phyloP scores from a whole-genome alignment of 192 early-diverging fungal genomes.

The Coemansia javaensis region DNA sequence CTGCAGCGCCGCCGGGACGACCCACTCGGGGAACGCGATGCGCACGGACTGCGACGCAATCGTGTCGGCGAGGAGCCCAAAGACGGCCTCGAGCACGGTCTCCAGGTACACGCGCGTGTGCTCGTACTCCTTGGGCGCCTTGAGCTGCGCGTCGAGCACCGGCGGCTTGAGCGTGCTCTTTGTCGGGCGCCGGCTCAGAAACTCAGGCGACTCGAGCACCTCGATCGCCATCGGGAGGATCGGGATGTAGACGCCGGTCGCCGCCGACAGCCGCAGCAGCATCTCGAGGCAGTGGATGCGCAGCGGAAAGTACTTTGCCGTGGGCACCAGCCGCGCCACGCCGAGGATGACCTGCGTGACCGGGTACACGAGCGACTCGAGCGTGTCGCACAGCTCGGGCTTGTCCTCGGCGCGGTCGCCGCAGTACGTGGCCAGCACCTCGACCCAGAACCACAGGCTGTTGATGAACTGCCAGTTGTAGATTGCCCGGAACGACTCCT shows the following conservation, averaged over 20 bases:
- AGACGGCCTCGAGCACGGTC: conserved; percentile 76
- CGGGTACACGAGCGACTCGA: conserved; percentile 82
- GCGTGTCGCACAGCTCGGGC: conserved; percentile 43
- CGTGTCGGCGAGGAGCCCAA: conserved; percentile 68
- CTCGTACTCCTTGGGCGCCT: conserved; percentile 77
- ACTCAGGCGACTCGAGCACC: conserved; percentile 71
- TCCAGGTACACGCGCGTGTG: conserved; percentile 79
- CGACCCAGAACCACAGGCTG: conserved; percentile 85
- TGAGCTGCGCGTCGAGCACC: conserved; percentile 71
- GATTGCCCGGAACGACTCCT: conserved; percentile 83
- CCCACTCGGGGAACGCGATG: conserved; percentile 94
- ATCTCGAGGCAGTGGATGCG: conserved; percentile 79
- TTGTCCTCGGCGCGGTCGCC: conserved; percentile 52
- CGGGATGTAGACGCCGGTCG: conserved; percentile 72
- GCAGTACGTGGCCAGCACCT: conserved; percentile 71
- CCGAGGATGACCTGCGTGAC: conserved; percentile 76
- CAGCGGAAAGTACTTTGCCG: conserved; percentile 86
- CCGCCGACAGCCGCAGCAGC: conserved; percentile 65
- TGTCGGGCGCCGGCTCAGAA: conserved; percentile 61
- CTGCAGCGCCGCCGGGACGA: conserved; percentile 78
- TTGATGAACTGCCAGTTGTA: conserved; percentile 99
- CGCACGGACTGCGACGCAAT: conserved; percentile 66
- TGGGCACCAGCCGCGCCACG: conserved; percentile 78
- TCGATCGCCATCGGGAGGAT: conserved; percentile 81
- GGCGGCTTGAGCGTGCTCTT: conserved; percentile 82